Evolutionary conservation across 2,329 filamentous ascomycete genomes (phyloP), one percentile per base, ranked within the genome.

Genomic region (Ramularia collo-cygni): DNA sequence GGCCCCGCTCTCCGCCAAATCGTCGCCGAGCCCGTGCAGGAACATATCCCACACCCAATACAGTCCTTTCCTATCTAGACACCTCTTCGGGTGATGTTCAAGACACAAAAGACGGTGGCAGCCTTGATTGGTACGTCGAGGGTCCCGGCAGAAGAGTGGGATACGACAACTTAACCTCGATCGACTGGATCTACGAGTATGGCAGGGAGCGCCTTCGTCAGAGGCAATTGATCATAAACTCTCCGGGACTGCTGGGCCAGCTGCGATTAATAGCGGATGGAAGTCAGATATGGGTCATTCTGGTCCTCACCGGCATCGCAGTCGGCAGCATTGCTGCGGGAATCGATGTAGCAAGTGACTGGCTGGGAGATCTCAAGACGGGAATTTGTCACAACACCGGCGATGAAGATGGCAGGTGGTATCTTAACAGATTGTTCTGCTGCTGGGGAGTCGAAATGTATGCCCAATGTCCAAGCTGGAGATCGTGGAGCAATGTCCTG

Each of bases 131-230:
- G 90, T 85, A 93, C 59, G 75, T 83, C 34, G 90, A 95, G 63
- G 88, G 87, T 1, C 88, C 86, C 0, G 89, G 89, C 1, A 78
- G 87, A 38, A 79, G 92, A 57, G 89, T 95, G 27, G 90, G 85
- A 39, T 98, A 98, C 67, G 90, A 95, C 58, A 85, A 98, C 65
- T 72, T 95, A 61, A 95, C 90, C 12, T 90, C 92, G 43, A 98
- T 98, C 61, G 92, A 98, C 68, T 98, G 92, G 92, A 96, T 96
- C 59, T 96, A 95, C 56, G 92, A 98, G 64, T 95, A 96, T 60
- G 92, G 85, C 37, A 95, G 95, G 63, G 92, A 98, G 67, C 79
- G 92, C 14, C 87, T 94, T 62, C 79, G 92, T 16, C 68, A 93
- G 55, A 78, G 87, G n/a, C 76, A 83, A 19, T 70, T 98, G 14